A percentile compares a stretch with the other conserved stretches of the same genome.
phyloP scores from a whole-genome alignment of 495 filamentous ascomycete species.

The Mytilinidion resinicola region DNA sequence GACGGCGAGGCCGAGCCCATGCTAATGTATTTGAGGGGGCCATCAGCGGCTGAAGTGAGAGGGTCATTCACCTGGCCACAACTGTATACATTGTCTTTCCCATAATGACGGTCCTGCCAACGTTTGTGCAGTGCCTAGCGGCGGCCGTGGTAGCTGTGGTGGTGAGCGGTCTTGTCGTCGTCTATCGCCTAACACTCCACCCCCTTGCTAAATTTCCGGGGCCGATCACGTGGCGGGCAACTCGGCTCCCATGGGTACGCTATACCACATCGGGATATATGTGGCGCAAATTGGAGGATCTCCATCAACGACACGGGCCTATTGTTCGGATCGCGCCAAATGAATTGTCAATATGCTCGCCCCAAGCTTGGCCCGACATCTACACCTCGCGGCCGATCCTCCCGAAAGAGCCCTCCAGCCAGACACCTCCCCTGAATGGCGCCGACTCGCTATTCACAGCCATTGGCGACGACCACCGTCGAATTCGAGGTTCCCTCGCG shows the following conservation, averaged over 20 bases:
- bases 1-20: too few species aligned
- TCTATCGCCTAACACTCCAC: neutral
- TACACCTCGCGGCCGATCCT: neutral
- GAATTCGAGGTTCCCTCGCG: slow-evolving; percentile 12
- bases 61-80: neutral
- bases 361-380: neutral
- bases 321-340: slow-evolving; percentile 1
- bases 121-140: neutral
- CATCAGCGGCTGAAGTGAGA: neutral
- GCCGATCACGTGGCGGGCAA: neutral
- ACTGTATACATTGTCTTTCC: neutral
- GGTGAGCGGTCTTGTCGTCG: neutral
- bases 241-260: neutral
- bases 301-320: neutral
- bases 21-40: neutral
- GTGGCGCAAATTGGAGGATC: neutral
- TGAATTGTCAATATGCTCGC: neutral
- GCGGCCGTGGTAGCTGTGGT: neutral
- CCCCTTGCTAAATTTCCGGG: neutral
- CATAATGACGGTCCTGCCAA: neutral
- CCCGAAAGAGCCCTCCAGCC: slow-evolving; percentile 15
- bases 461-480: slow-evolving; percentile 6
- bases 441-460: slow-evolving; percentile 19
- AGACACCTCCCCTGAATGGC: slow-evolving; percentile 17
- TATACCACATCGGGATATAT: neutral